A percentile compares a stretch with the other conserved stretches of the same genome.
These are phyloP conservation scores for Discostella stelligera DNA, from an alignment of 352 stramenopile genomes.

Conservation along the genomic window DNA sequence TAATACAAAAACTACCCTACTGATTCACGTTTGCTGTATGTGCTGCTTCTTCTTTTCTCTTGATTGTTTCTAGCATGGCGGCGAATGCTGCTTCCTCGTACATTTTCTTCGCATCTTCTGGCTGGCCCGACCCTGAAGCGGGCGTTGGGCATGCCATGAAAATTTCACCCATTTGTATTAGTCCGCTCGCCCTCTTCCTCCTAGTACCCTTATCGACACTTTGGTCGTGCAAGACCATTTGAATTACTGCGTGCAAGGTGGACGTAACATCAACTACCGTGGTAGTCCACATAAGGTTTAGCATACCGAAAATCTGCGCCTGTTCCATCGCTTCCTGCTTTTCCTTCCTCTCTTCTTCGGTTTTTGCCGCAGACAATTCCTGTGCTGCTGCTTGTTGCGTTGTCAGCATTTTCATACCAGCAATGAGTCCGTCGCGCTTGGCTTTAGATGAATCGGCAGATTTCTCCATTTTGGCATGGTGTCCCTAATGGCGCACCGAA, in stretches of 20 bases:
- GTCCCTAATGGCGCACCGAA: conserved; percentile 4
- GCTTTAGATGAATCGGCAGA: conserved; percentile 50
- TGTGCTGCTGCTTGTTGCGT: conserved; percentile 56
- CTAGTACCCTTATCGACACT: conserved; percentile 69
- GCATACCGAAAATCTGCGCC: conserved; percentile 54
- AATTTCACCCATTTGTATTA: conserved; percentile 76
- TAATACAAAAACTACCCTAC: neutral
- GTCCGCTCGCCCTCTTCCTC: conserved; percentile 60
- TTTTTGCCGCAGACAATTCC: conserved; percentile 58
- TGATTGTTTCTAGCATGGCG: conserved; percentile 77
- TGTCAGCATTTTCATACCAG: conserved; percentile 64
- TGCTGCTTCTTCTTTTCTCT: conserved; percentile 70
- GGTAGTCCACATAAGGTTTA: conserved; percentile 79
- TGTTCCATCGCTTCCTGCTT: conserved; percentile 67
- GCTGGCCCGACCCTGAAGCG: conserved; percentile 23
- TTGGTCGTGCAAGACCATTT: conserved; percentile 81
- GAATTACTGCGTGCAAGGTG: conserved; percentile 71
- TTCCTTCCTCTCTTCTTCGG: conserved; percentile 62
- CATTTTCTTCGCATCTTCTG: conserved; percentile 56
- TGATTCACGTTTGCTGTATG: conserved; percentile 20
- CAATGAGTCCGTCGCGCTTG: conserved; percentile 56
- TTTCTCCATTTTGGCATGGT: conserved; percentile 56
- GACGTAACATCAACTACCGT: conserved; percentile 78
- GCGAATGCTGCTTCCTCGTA: conserved; percentile 77
- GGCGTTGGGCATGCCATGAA: conserved; percentile 59